phyloP scores from a whole-genome alignment of 2,329 filamentous ascomycete species.

The Boeremia lycopersici region DNA sequence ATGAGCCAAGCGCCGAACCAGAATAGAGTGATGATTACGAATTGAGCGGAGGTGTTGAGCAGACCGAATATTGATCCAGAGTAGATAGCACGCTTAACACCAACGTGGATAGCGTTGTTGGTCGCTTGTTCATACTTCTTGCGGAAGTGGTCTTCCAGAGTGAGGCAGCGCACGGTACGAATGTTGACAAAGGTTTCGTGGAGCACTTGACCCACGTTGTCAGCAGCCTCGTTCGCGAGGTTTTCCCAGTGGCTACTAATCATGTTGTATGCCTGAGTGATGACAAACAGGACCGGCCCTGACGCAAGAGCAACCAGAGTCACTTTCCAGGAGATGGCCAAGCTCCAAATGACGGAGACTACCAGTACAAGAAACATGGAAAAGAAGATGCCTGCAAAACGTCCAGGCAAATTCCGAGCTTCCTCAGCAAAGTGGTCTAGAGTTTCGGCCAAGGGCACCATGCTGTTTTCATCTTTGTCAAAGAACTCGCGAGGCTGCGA shows the following conservation, averaged over 20 bases:
- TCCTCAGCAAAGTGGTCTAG: constrained; percentile 86
- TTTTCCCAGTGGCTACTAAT: constrained; percentile 75
- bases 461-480: constrained; percentile 68
- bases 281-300: constrained; percentile 68
- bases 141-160: constrained; percentile 74
- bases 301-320: constrained; percentile 76
- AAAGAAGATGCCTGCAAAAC: constrained; percentile 74
- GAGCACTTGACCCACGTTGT: constrained; percentile 66
- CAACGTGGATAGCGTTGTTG: constrained; percentile 61
- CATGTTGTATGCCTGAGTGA: constrained; percentile 69
- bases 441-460: constrained; percentile 68
- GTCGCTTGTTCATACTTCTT: constrained; percentile 64
- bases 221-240: constrained; percentile 67
- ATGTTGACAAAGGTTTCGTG: constrained; percentile 80
- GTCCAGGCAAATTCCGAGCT: constrained; percentile 80
- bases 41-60: constrained; percentile 73
- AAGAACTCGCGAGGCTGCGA: constrained; percentile 82
- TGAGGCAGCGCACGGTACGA: constrained; percentile 75
- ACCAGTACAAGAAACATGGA: constrained; percentile 70
- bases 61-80: constrained; percentile 77
- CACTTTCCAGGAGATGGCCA: constrained; percentile 77
- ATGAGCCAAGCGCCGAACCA: constrained; percentile 78
- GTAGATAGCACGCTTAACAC: constrained; percentile 68
- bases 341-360: constrained; percentile 75
- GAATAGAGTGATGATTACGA: constrained; percentile 79